These are phyloP conservation scores for Fusarium caatingaense DNA, from an alignment of 2,329 filamentous ascomycete genomes.

Conservation along the genomic window DNA sequence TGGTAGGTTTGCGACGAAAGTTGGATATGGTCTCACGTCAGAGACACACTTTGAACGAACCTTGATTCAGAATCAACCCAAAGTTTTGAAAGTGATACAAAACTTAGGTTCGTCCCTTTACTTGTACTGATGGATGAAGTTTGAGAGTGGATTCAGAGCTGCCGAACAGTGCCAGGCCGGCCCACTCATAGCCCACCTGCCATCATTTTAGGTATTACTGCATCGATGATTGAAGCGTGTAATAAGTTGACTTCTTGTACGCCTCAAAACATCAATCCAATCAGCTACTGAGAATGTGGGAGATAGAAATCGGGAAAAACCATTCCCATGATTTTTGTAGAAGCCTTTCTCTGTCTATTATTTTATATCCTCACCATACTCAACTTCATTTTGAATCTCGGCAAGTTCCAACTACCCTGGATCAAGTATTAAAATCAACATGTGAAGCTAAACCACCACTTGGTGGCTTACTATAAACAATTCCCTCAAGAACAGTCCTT, in stretches of 20 bases:
- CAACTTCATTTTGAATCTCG: not conserved
- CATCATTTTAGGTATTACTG: not conserved
- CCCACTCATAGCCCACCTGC: not conserved
- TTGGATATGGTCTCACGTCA: not conserved
- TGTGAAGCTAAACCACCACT: not conserved
- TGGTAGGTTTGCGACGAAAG: not conserved
- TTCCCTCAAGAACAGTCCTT: not conserved
- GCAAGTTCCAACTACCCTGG: slow-evolving; percentile 8
- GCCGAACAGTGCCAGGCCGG: not conserved
- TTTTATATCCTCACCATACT: not conserved
- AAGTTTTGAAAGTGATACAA: not conserved
- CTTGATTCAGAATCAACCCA: not conserved
- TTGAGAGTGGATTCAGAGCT: slow-evolving; percentile 15
- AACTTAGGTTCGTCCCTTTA: not conserved
- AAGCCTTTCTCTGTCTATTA: not conserved
- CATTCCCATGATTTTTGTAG: not conserved
- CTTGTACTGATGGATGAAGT: slow-evolving; percentile 2
- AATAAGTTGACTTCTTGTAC: not conserved
- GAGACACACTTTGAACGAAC: no score
- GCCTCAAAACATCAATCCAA: not conserved
- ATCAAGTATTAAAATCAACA: not conserved
- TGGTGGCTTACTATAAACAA: not conserved
- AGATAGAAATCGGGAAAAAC: not conserved
- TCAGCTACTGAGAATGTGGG: not conserved
- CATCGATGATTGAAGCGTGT: not conserved